phyloP scores from a whole-genome alignment of 2,329 filamentous ascomycete genomes.

The Apiospora marii region DNA sequence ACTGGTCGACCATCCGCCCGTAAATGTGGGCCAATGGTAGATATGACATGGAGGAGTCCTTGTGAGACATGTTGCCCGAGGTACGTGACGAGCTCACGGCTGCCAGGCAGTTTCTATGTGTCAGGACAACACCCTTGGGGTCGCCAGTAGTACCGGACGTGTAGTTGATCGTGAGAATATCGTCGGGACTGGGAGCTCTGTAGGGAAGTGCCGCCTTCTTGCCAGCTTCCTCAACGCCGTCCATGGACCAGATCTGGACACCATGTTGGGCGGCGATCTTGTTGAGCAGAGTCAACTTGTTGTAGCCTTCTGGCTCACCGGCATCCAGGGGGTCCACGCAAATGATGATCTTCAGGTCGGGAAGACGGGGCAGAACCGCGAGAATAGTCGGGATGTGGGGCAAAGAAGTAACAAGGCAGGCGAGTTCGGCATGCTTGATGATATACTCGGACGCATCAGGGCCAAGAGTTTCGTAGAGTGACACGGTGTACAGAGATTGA shows the following conservation, averaged over 20 bases:
- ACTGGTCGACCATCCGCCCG: conserved; percentile 83
- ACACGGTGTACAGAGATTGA: conserved; percentile 88
- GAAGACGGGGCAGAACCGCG: conserved; percentile 79
- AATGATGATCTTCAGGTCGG: conserved; percentile 85
- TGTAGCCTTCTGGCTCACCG: conserved; percentile 78
- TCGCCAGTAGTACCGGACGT: conserved; percentile 85
- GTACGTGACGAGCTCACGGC: conserved; percentile 70
- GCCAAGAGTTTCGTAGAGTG: conserved; percentile 94
- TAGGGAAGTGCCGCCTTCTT: conserved; percentile 72
- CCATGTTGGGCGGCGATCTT: conserved; percentile 77
- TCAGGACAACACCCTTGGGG: conserved; percentile 85
- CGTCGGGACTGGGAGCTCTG: conserved; percentile 75
- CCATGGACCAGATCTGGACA: conserved; percentile 79
- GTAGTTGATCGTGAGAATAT: conserved; percentile 90
- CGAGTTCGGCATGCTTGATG: conserved; percentile 84
- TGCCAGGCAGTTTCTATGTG: conserved; percentile 81
- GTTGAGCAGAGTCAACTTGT: conserved; percentile 81
- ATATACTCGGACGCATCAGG: conserved; percentile 94
- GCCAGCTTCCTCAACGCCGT: conserved; percentile 83
- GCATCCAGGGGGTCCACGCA: conserved; percentile 83
- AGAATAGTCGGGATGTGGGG: conserved; percentile 83
- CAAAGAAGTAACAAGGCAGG: conserved; percentile 79
- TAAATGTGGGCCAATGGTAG: conserved; percentile 95
- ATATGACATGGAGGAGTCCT: conserved; percentile 81
- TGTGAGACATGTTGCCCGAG: conserved; percentile 55